A percentile compares a stretch with the other conserved stretches of the same genome.
phyloP scores from a whole-genome alignment of 164 flowering plant genomes.

The Aristolochia contorta region DNA sequence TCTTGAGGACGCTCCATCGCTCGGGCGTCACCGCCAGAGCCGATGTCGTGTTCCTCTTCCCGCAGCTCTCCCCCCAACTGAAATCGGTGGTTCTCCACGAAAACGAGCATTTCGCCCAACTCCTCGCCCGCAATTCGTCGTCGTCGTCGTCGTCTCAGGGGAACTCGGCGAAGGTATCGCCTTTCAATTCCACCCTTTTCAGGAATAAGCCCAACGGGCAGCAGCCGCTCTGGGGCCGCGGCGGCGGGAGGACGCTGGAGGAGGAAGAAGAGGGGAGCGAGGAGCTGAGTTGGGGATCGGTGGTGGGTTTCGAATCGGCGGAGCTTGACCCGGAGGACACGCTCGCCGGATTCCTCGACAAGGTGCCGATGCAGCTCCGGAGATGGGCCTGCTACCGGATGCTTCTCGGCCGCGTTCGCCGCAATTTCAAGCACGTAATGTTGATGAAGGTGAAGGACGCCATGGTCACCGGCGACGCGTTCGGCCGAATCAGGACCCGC shows the following conservation, averaged over 20 bases:
- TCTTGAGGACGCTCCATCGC: conserved; percentile 37
- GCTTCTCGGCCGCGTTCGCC: conserved; percentile 68
- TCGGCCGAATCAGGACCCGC: conserved; percentile 38
- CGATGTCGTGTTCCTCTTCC: conserved; percentile 47
- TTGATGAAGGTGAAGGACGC: conserved; percentile 39
- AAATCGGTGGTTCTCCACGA: conserved; percentile 37
- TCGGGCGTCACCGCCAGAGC: conserved; percentile 45
- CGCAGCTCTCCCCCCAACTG: conserved; percentile 14
- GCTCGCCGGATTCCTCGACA: conserved; percentile 62
- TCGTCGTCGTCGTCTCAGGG: too few species aligned
- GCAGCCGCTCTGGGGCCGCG: conserved; percentile 48
- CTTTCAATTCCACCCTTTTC: conserved; percentile 32
- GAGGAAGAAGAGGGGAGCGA: conserved; percentile 1
- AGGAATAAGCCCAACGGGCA: conserved; percentile 9
- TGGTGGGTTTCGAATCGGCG: conserved; percentile 58
- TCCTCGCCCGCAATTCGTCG: conserved; percentile 17
- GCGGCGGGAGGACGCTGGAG: too few species aligned
- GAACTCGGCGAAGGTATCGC: background rate
- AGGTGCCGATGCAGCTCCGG: conserved; percentile 51
- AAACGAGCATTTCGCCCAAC: conserved; percentile 43
- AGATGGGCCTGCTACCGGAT: conserved; percentile 90
- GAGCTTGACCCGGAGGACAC: conserved; percentile 87
- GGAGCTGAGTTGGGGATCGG: conserved; percentile 54
- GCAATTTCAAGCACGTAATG: conserved; percentile 61
- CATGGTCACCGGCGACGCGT: conserved; percentile 48